Evolutionary conservation across 495 filamentous ascomycete species (phyloP).

Genomic region (Staphylotrichum longicolle): DNA sequence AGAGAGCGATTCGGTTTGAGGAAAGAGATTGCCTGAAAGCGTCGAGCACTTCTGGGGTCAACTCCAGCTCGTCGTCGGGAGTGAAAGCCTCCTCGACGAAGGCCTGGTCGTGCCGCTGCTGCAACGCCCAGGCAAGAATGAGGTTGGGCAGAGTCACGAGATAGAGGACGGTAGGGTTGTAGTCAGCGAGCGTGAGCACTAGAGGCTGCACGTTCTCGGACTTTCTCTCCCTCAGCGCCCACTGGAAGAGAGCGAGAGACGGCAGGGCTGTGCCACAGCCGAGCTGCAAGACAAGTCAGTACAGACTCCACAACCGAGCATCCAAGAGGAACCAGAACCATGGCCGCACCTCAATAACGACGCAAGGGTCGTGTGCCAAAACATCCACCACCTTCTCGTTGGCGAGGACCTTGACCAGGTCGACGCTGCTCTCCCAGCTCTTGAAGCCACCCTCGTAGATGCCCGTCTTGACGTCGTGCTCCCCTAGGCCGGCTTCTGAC

Average conservation of each 20-base stretch:
- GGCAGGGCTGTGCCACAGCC: conserved; percentile 91
- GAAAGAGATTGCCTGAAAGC: conserved; percentile 61
- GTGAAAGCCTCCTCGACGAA: conserved; percentile 41
- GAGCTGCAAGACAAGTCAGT: conserved; percentile 54
- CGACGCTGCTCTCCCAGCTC: conserved; percentile 94
- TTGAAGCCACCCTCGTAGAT: conserved; percentile 99
- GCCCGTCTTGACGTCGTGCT: conserved; percentile 81
- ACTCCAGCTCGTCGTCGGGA: conserved; percentile 68
- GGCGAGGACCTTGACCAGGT: conserved; percentile 71
- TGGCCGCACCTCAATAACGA: conserved; percentile 71
- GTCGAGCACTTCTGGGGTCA: conserved; percentile 60
- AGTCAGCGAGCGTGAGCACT: conserved; percentile 78
- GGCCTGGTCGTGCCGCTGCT: conserved; percentile 33
- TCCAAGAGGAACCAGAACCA: background rate
- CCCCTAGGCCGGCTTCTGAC: conserved; percentile 57
- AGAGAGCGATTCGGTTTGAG: conserved; percentile 56
- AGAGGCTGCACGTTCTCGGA: conserved; percentile 37
- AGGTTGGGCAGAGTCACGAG: conserved; percentile 89
- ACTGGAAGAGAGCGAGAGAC: conserved; percentile 71
- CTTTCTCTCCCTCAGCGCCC: conserved; percentile 48
- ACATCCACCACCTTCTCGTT: conserved; percentile 57
- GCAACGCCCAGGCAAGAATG: conserved; percentile 72
- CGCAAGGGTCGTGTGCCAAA: conserved; percentile 41
- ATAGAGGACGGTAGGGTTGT: conserved; percentile 80
- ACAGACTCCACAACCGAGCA: background rate